phyloP scores from a whole-genome alignment of 2,329 filamentous ascomycete species.

The Cladosporium sp. region DNA sequence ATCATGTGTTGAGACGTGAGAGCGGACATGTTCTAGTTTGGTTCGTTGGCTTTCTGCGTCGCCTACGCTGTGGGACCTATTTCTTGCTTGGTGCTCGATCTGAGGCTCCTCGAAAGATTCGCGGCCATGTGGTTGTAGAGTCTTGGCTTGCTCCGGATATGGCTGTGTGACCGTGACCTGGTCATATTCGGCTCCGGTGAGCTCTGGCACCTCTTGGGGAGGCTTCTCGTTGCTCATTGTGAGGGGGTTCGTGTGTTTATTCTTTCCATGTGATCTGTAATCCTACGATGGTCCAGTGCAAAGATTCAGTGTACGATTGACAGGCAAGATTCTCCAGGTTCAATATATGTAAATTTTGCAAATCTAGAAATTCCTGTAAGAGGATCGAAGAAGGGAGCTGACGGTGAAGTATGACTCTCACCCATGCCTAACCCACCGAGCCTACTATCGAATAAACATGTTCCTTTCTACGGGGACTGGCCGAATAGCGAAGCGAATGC shows the following conservation, averaged over 20 bases:
- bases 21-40: slow-evolving; percentile 30
- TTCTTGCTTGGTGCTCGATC: background rate
- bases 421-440: background rate
- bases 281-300: background rate
- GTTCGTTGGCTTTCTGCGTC: slow-evolving; percentile 19
- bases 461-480: background rate
- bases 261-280: background rate
- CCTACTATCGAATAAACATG: slow-evolving; percentile 1
- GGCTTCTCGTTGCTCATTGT: slow-evolving; percentile 17
- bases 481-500: slow-evolving; percentile 10
- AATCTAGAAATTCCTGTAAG: background rate
- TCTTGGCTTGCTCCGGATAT: slow-evolving; percentile 4
- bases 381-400: background rate
- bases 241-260: background rate
- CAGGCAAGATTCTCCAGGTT: background rate
- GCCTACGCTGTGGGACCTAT: background rate
- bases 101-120: slow-evolving; percentile 7
- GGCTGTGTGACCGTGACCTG: slow-evolving; percentile 6
- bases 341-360: background rate
- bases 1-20: slow-evolving; percentile 37
- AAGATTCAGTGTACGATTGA: background rate
- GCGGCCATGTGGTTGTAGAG: background rate
- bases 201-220: slow-evolving; percentile 9
- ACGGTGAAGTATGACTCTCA: slow-evolving; percentile 15
- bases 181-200: slow-evolving; percentile 17